Percentiles rank a stretch among this genome's conserved stretches.
phyloP scores from a whole-genome alignment of 805 yeast genomes.

The Ogataea siamensis region DNA sequence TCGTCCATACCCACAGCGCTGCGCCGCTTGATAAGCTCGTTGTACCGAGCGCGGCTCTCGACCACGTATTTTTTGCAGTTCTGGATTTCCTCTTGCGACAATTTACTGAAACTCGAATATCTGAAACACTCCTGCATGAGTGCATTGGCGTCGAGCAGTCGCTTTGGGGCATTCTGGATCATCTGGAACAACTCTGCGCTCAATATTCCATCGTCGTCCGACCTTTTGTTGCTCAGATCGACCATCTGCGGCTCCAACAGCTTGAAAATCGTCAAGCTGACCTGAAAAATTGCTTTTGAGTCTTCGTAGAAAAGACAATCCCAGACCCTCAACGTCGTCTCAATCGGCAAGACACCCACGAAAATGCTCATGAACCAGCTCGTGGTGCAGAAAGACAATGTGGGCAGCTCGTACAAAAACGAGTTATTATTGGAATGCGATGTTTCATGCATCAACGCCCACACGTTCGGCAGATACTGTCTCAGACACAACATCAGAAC shows the following conservation, averaged over 20 bases:
- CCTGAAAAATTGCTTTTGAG: constrained; percentile 78
- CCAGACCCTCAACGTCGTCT: constrained; percentile 87
- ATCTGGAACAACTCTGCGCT: constrained; percentile 63
- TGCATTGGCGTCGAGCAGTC: constrained; percentile 62
- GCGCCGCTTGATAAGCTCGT: constrained; percentile 31
- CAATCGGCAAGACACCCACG: constrained; percentile 86
- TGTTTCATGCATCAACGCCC: constrained; percentile 49
- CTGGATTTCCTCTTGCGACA: constrained; percentile 78
- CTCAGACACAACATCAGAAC: constrained; percentile 83
- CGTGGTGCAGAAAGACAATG: constrained; percentile 88
- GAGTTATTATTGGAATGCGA: constrained; percentile 28
- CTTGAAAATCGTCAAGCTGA: constrained; percentile 77
- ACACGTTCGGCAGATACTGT: constrained; percentile 79
- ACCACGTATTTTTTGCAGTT: constrained; percentile 77
- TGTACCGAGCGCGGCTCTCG: constrained; percentile 50
- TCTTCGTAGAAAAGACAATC: constrained; percentile 93
- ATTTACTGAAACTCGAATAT: constrained; percentile 42
- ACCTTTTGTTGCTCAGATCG: constrained; percentile 21
- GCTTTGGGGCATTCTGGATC: constrained; percentile 79
- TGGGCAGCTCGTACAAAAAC: constrained; percentile 78
- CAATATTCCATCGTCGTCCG: constrained; percentile 28
- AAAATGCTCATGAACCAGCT: constrained; percentile 99
- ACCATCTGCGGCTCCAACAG: constrained; percentile 64
- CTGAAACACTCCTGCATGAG: constrained; percentile 75
- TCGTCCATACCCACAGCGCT: constrained; percentile 32